Conservation (phyloP, 2,329 filamentous ascomycete species). For the Aphanoascus verrucosus region DNA sequence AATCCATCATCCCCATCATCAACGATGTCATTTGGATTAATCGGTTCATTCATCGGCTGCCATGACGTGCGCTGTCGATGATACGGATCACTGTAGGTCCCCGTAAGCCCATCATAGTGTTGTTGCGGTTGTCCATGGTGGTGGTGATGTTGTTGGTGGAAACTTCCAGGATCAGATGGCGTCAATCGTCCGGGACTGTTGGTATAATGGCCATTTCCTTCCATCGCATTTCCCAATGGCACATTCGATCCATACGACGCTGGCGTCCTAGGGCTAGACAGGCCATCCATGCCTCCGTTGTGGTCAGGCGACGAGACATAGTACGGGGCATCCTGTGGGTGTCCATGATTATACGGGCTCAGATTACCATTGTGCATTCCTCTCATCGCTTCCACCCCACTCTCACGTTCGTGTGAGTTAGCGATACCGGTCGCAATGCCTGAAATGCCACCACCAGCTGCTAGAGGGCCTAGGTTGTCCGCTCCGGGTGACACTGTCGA, state of each 20-base stretch:
- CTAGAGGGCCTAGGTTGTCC: conserved; percentile 55
- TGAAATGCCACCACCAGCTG: conserved; percentile 51
- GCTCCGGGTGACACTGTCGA: conserved; percentile 48
- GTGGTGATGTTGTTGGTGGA: background rate
- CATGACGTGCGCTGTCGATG: conserved; percentile 45
- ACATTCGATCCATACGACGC: background rate
- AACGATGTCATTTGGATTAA: conserved; percentile 69
- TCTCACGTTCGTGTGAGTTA: conserved; percentile 51
- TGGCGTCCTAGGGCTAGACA: background rate
- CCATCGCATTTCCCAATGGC: background rate
- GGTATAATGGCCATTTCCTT: background rate
- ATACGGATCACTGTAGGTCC: conserved; percentile 54
- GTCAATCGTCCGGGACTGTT: background rate
- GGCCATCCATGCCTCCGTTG: background rate
- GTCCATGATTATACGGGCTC: background rate
- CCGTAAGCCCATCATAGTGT: conserved; percentile 22
- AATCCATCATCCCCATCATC: conserved; percentile 86
- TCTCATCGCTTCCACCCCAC: conserved; percentile 53
- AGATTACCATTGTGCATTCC: conserved; percentile 21
- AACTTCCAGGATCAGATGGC: background rate
- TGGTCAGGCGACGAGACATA: background rate
- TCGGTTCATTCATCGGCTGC: conserved; percentile 42
- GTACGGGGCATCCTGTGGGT: background rate
- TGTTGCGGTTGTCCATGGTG: background rate
- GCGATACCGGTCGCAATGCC: conserved; percentile 58